These are phyloP conservation scores for Geotrichum cucujoidarum DNA, from an alignment of 1,139 yeast genomes.

Conservation along the genomic window DNA sequence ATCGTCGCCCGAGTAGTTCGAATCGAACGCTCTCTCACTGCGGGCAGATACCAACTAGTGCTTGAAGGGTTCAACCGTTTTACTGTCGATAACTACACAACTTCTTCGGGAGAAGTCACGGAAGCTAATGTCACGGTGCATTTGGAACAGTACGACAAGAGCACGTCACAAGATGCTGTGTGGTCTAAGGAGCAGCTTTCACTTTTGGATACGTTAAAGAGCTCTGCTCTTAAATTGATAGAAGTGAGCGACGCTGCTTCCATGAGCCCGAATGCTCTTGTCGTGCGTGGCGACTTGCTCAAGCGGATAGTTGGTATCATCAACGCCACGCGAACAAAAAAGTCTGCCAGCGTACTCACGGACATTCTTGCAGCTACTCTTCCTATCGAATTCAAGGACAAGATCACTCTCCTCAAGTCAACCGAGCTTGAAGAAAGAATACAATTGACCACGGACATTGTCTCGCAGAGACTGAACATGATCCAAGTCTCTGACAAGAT, in stretches of 20 bases:
- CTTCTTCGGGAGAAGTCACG: constrained; percentile 17
- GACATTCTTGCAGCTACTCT: constrained; percentile 38
- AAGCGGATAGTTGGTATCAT: constrained; percentile 12
- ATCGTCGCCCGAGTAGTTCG: constrained; percentile 29
- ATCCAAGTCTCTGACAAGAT: constrained; percentile 27
- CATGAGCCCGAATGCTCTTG: constrained; percentile 2
- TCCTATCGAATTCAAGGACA: constrained; percentile 34
- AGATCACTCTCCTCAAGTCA: constrained; percentile 32
- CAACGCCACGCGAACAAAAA: constrained; percentile 18
- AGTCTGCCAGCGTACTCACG: constrained; percentile 34
- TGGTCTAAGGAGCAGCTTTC: constrained; percentile 11
- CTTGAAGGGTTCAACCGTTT: constrained; percentile 31
- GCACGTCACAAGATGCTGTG: not conserved
- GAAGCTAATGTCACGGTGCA: constrained; percentile 16
- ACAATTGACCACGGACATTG: constrained; percentile 27
- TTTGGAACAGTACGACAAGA: not conserved
- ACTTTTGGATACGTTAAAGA: constrained; percentile 12
- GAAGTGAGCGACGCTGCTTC: constrained; percentile 4
- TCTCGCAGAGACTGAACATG: constrained; percentile 22
- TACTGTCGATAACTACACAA: constrained; percentile 17
- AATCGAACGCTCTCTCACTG: constrained; percentile 20
- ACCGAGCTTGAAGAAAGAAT: constrained; percentile 29
- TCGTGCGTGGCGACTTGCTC: constrained; percentile 7
- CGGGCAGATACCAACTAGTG: constrained; percentile 21
- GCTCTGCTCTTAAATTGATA: constrained; percentile 11